Conservation (phyloP, 495 filamentous ascomycete species). For the Xylaria intraflava region DNA sequence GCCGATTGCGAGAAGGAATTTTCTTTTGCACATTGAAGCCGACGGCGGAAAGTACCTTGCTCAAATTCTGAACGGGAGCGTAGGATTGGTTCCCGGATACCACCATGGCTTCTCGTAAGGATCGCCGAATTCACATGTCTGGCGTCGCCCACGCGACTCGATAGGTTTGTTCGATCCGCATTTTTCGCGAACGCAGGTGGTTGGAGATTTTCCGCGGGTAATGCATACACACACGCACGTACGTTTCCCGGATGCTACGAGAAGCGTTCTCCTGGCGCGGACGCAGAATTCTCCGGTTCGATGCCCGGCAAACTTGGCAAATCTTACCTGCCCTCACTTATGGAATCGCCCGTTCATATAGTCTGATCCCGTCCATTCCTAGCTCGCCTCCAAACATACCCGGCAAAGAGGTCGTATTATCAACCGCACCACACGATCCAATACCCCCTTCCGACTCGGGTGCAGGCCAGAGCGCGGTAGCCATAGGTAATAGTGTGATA, state of each 20-base stretch:
- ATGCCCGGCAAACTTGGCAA: not conserved
- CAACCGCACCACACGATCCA: not conserved
- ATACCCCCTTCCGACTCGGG: not conserved
- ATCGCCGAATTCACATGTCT: conserved; percentile 3
- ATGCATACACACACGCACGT: not conserved
- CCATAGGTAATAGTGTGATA: not conserved
- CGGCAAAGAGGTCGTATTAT: conserved; percentile 3
- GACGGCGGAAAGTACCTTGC: not conserved
- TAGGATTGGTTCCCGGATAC: not conserved
- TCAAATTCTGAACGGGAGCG: not conserved
- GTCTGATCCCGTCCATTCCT: not conserved
- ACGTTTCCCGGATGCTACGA: not conserved
- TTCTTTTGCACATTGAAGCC: too few species aligned
- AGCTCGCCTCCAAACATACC: not conserved
- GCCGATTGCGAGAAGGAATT: too few species aligned
- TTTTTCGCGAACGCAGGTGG: not conserved
- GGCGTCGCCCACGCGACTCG: not conserved
- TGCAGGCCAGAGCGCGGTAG: not conserved
- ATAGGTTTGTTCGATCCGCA: not conserved
- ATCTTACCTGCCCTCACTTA: not conserved
- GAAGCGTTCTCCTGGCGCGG: not conserved
- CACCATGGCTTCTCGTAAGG: not conserved
- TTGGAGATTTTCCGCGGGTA: not conserved
- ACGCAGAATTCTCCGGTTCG: not conserved
- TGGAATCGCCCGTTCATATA: conserved; percentile 1